Conservation (phyloP, 805 yeast species). For the Kodamaea sagamina region DNA sequence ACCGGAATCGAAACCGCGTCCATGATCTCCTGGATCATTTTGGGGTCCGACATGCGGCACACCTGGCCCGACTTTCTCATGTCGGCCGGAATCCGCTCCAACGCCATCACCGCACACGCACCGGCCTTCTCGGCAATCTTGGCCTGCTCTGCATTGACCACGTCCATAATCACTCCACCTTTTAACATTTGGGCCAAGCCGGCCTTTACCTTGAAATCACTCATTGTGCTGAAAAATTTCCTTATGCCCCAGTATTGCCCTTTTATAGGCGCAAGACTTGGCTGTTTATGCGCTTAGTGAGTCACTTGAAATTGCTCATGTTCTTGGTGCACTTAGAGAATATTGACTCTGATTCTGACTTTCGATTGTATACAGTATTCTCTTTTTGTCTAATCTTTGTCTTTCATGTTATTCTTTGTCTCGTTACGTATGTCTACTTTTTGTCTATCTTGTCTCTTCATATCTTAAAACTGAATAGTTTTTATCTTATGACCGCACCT, state of each 20-base stretch:
- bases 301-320: conserved; percentile 6
- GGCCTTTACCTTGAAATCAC: conserved; percentile 58
- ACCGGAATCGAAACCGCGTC: conserved; percentile 69
- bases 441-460: too few species aligned
- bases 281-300: conserved; percentile 1
- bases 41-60: conserved; percentile 84
- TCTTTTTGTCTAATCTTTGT: too few species aligned
- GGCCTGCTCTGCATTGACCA: conserved; percentile 80
- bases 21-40: conserved; percentile 75
- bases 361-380: too few species aligned
- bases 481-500: conserved; percentile 1
- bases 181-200: conserved; percentile 87
- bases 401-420: too few species aligned
- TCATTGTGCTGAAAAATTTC: conserved; percentile 17
- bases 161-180: conserved; percentile 76
- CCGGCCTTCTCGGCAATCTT: conserved; percentile 79
- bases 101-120: conserved; percentile 88
- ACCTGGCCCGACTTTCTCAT: conserved; percentile 81
- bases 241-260: too few species aligned
- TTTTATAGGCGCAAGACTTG: too few species aligned
- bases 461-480: too few species aligned
- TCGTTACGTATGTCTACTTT: too few species aligned
- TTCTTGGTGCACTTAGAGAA: neutral
- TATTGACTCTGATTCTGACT: too few species aligned
- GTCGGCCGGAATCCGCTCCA: conserved; percentile 83